Conservation (phyloP, 176 grass and related monocot species). For the Phoenix roebelenii region DNA sequence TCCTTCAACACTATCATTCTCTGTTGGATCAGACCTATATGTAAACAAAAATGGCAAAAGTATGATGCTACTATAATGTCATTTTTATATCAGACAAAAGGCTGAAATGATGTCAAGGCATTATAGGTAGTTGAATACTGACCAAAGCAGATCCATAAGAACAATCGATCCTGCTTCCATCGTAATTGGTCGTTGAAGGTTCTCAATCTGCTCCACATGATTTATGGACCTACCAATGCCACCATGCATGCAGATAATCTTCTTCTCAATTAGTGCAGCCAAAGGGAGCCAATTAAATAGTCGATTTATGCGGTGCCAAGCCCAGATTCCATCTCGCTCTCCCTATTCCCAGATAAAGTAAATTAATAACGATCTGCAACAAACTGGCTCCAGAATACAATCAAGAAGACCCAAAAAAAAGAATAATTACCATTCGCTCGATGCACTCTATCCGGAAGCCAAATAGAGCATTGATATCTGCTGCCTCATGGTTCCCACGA, state of each 20-base stretch:
- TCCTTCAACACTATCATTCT: slow-evolving; percentile 96
- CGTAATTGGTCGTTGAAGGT: slow-evolving; percentile 92
- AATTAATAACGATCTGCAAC: background rate
- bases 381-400: background rate
- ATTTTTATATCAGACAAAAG: too few species aligned
- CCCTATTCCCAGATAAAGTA: slow-evolving; percentile 37
- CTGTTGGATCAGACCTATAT: slow-evolving; percentile 97
- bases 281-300: slow-evolving; percentile 98
- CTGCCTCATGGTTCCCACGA: slow-evolving; percentile 95
- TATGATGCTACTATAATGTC: background rate
- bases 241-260: slow-evolving; percentile 99
- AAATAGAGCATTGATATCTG: slow-evolving; percentile 99
- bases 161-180: slow-evolving; percentile 99
- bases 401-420: background rate
- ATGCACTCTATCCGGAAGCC: slow-evolving; percentile 98
- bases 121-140: slow-evolving; percentile 1
- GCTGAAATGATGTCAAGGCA: too few species aligned
- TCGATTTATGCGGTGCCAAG: slow-evolving; percentile 95
- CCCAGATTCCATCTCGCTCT: slow-evolving; percentile 97
- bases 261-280: slow-evolving; percentile 95
- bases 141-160: slow-evolving; percentile 99
- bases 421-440: slow-evolving; percentile 73
- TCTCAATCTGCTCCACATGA: slow-evolving; percentile 96
- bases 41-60: slow-evolving; percentile 17
- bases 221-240: slow-evolving; percentile 98